phyloP scores from a whole-genome alignment of 192 early-diverging fungal species.

The Coemansia biformis region DNA sequence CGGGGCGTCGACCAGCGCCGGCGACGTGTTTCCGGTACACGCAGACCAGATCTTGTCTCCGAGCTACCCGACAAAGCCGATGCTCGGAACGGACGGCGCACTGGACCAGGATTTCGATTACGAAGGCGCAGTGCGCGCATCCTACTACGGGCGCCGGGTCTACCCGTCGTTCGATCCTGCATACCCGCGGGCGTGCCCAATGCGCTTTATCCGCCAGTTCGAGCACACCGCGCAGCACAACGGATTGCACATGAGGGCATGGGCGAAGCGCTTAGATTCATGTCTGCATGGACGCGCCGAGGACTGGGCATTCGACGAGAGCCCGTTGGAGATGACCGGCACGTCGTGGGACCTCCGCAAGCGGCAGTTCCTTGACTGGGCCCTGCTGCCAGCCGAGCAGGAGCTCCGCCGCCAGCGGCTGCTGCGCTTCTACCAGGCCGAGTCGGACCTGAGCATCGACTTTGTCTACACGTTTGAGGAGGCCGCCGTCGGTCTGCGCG shows the following conservation, averaged over 20 bases:
- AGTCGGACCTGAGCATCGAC: constrained; percentile 47
- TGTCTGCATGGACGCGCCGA: constrained; percentile 39
- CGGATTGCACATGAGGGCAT: constrained; percentile 31
- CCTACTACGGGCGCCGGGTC: constrained; percentile 32
- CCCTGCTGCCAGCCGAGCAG: constrained; percentile 44
- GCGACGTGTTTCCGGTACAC: not conserved
- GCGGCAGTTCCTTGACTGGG: constrained; percentile 49
- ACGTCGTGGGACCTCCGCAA: constrained; percentile 40
- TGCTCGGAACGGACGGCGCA: not conserved
- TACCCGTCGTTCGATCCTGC: constrained; percentile 47
- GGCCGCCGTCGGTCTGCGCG: constrained; percentile 33
- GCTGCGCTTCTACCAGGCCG: constrained; percentile 40
- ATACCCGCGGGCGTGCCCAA: constrained; percentile 17
- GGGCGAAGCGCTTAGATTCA: constrained; percentile 44
- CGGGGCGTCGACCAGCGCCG: not conserved
- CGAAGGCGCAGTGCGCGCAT: constrained; percentile 28
- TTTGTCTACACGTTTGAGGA: constrained; percentile 50
- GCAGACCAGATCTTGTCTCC: not conserved
- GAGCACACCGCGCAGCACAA: constrained; percentile 49
- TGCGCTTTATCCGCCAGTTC: constrained; percentile 43
- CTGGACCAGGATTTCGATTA: constrained; percentile 22
- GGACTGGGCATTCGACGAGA: constrained; percentile 50
- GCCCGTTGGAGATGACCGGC: constrained; percentile 28
- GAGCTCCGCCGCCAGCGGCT: constrained; percentile 45
- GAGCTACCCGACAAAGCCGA: constrained; percentile 1